Evolutionary conservation across 1,139 yeast species (phyloP).

Genomic region (Pichia sp.): DNA sequence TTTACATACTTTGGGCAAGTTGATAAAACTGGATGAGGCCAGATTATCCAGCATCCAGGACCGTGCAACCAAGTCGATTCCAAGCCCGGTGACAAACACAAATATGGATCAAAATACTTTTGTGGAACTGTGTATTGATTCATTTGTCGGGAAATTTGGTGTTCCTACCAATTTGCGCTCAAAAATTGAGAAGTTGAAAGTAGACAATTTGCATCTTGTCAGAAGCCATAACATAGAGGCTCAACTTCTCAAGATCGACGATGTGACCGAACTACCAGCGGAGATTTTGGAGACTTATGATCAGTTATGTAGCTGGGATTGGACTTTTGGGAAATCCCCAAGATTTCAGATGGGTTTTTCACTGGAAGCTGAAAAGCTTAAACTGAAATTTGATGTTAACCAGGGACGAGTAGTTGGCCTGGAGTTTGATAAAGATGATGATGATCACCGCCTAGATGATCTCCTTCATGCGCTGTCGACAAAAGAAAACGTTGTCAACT

Average conservation of each 20-base stretch:
- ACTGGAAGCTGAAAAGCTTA: conserved; percentile 13
- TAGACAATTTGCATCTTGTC: conserved; percentile 17
- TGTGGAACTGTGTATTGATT: conserved; percentile 41
- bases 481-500: conserved; percentile 15
- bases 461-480: conserved; percentile 4
- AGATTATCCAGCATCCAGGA: conserved; percentile 41
- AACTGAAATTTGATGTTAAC: conserved; percentile 21
- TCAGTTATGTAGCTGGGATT: conserved; percentile 55
- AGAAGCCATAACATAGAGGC: conserved; percentile 14
- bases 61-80: conserved; percentile 69
- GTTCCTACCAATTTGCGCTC: conserved; percentile 20
- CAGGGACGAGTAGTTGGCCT: conserved; percentile 23
- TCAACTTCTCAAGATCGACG: conserved; percentile 24
- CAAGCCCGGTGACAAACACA: conserved; percentile 69
- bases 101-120: conserved; percentile 46
- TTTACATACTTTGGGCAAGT: conserved; percentile 50
- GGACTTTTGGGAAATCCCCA: conserved; percentile 75
- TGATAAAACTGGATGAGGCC: conserved; percentile 39
- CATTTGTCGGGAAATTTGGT: conserved; percentile 41
- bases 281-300: conserved; percentile 43
- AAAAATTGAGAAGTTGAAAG: conserved; percentile 1
- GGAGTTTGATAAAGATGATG: conserved; percentile 11
- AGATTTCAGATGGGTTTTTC: conserved; percentile 23
- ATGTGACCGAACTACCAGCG: conserved; percentile 38
- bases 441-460: conserved; percentile 11